Conservation (phyloP, 495 filamentous ascomycete species). For the Tuber calosporum region DNA sequence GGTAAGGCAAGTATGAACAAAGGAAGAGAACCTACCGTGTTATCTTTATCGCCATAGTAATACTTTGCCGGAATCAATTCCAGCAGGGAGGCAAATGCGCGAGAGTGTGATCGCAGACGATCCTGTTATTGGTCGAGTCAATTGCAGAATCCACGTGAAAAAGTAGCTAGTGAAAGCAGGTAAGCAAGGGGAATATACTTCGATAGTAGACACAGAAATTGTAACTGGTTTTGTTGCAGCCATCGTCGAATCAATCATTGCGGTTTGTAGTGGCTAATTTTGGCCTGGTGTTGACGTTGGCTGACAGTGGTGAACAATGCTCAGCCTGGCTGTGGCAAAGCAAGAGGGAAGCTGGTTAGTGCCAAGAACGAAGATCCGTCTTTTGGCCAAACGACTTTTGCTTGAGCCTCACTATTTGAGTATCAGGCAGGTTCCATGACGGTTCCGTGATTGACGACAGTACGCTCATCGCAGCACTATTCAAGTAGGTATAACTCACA, state of each 20-base stretch:
- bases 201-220: neutral
- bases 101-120: slow-evolving; percentile 74
- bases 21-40: slow-evolving; percentile 14
- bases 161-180: neutral
- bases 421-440: neutral
- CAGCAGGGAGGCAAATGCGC: slow-evolving; percentile 80
- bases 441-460: too few relatives aligned
- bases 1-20: neutral
- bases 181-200: neutral
- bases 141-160: neutral
- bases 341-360: neutral
- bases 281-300: neutral
- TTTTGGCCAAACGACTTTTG: neutral
- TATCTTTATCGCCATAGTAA: slow-evolving; percentile 58
- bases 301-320: neutral
- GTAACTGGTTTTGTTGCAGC: neutral
- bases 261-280: neutral
- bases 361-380: neutral
- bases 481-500: neutral
- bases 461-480: neutral
- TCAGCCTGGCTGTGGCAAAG: neutral
- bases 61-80: slow-evolving; percentile 89
- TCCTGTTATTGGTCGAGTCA: slow-evolving; percentile 49
- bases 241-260: neutral
- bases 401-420: neutral